A percentile compares a stretch with the other conserved stretches of the same genome.
Conservation (phyloP, 129 eudicot genomes). For the Centella asiatica region DNA sequence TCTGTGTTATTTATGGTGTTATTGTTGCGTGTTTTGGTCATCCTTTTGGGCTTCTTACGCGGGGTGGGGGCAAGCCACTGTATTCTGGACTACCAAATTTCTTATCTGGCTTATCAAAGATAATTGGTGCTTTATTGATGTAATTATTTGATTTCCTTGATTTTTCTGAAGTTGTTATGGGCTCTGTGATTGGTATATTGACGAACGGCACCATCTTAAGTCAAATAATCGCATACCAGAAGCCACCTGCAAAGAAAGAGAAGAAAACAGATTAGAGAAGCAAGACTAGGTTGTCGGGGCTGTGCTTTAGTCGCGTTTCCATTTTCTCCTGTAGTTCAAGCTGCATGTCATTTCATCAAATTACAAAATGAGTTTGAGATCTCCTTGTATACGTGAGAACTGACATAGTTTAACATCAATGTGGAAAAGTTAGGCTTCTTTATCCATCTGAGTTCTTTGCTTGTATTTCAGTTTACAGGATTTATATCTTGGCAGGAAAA, state of each 20-base stretch:
- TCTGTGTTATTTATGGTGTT: neutral
- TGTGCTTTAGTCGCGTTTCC: neutral
- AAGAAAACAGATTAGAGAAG: conserved; percentile 55
- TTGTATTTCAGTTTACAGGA: too few relatives aligned
- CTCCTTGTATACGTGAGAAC: too few relatives aligned
- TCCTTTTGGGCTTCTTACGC: too few relatives aligned
- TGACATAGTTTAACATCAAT: too few relatives aligned
- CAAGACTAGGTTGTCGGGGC: neutral
- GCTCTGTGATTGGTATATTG: conserved; percentile 65
- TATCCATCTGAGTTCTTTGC: too few relatives aligned
- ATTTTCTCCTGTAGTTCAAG: neutral
- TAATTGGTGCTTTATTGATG: neutral
- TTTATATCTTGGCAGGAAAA: too few relatives aligned
- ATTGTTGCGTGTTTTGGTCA: too few relatives aligned
- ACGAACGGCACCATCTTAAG: conserved; percentile 73
- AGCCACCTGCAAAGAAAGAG: conserved; percentile 44
- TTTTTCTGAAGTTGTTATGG: conserved; percentile 44
- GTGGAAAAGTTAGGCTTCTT: too few relatives aligned
- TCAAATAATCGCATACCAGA: conserved; percentile 72
- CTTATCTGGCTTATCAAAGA: neutral
- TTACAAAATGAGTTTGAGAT: neutral
- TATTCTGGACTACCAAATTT: neutral
- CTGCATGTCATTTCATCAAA: neutral
- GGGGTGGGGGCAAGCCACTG: too few relatives aligned
- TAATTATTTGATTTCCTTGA: conserved; percentile 8